phyloP scores from a whole-genome alignment of 306 rosid species.

The Carpinus viminea region DNA sequence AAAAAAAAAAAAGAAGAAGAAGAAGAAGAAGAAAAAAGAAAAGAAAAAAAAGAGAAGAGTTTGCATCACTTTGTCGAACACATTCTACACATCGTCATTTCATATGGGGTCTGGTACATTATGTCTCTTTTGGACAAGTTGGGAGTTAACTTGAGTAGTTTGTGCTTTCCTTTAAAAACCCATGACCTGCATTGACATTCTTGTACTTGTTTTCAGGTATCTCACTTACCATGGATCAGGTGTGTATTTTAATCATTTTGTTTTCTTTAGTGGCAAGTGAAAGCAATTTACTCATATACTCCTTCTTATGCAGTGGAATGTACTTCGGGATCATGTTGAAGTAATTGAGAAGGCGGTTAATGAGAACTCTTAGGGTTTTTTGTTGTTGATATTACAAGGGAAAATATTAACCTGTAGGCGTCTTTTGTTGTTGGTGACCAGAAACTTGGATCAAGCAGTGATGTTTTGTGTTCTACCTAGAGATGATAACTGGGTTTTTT shows the following conservation, averaged over 20 bases:
- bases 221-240: constrained; percentile 89
- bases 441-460: constrained; percentile 13
- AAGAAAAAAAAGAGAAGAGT: background rate
- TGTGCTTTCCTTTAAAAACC: background rate
- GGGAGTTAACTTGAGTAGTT: background rate
- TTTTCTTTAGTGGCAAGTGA: background rate
- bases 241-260: constrained; percentile 22
- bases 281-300: background rate
- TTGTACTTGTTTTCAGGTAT: constrained; percentile 65
- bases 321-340: constrained; percentile 64
- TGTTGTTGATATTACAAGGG: constrained; percentile 23
- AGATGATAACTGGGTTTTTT: constrained; percentile 10
- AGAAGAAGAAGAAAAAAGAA: background rate
- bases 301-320: constrained; percentile 72
- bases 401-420: constrained; percentile 11
- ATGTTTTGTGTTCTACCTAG: constrained; percentile 21
- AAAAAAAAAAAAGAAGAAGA: background rate
- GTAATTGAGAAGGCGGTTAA: constrained; percentile 71
- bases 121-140: background rate
- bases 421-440: constrained; percentile 11
- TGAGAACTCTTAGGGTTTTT: constrained; percentile 40
- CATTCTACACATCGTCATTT: background rate
- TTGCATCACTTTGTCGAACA: background rate
- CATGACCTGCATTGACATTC: constrained; percentile 32
- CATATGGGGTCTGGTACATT: background rate